Evolutionary conservation across 2,329 filamentous ascomycete genomes (phyloP).

Genomic region (Fusarium zealandicum): DNA sequence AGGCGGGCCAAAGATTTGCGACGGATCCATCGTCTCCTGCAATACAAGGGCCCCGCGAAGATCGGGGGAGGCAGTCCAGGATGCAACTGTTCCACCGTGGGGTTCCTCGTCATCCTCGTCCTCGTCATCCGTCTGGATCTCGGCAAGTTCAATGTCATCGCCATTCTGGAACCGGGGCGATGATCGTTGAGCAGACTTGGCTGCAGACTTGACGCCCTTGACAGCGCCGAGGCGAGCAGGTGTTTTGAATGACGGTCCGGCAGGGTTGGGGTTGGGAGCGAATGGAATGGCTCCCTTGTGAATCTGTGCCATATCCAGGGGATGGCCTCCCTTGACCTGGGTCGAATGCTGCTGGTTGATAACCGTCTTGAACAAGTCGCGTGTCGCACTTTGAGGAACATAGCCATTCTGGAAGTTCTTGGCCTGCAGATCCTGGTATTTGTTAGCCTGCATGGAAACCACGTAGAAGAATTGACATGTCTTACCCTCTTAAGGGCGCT

Average conservation of each 20-base stretch:
- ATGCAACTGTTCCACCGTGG: slow-evolving; percentile 62
- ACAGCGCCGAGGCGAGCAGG: slow-evolving; percentile 63
- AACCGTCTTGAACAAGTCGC: slow-evolving; percentile 70
- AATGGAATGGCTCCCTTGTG: slow-evolving; percentile 91
- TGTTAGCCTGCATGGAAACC: slow-evolving; percentile 44
- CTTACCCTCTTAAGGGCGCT: slow-evolving; percentile 72
- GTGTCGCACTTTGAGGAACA: slow-evolving; percentile 60
- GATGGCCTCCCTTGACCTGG: slow-evolving; percentile 69
- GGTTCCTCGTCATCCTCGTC: slow-evolving; percentile 78
- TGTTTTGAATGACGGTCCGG: slow-evolving; percentile 70
- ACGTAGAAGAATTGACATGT: not conserved
- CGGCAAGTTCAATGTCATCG: slow-evolving; percentile 89
- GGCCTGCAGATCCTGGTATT: slow-evolving; percentile 61
- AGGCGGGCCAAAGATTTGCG: slow-evolving; percentile 87
- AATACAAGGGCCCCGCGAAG: slow-evolving; percentile 76
- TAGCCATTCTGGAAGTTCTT: slow-evolving; percentile 71
- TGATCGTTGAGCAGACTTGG: slow-evolving; percentile 68
- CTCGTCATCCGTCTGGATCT: slow-evolving; percentile 94
- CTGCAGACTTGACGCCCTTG: slow-evolving; percentile 59
- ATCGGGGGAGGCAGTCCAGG: slow-evolving; percentile 89
- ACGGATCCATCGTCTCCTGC: slow-evolving; percentile 87
- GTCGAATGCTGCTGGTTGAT: slow-evolving; percentile 72
- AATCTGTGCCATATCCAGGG: slow-evolving; percentile 85
- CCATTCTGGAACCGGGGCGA: slow-evolving; percentile 89
- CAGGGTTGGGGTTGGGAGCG: slow-evolving; percentile 70